These are phyloP conservation scores for Globisporangium solare DNA, from an alignment of 352 stramenopile species.

Conservation along the genomic window DNA sequence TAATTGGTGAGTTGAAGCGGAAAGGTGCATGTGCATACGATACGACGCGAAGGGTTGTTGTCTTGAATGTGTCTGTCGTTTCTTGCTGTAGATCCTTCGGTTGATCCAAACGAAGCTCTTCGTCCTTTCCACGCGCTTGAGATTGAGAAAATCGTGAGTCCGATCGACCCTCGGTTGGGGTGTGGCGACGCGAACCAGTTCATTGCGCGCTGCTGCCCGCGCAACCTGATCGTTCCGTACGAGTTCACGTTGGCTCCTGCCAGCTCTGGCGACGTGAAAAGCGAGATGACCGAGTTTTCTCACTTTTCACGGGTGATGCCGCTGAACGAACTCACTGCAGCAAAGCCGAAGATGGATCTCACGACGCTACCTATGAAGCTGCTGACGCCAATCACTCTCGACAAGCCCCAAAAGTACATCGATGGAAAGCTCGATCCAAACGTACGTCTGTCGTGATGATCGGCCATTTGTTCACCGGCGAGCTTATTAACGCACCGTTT, in stretches of 20 bases:
- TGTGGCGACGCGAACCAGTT: slow-evolving; percentile 86
- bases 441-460: slow-evolving; percentile 19
- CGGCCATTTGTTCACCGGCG: neutral
- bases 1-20: slow-evolving; percentile 38
- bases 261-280: slow-evolving; percentile 6
- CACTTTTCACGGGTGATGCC: slow-evolving; percentile 72
- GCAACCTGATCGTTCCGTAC: slow-evolving; percentile 59
- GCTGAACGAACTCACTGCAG: slow-evolving; percentile 61
- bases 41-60: too few relatives aligned
- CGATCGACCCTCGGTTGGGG: slow-evolving; percentile 73
- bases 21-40: neutral
- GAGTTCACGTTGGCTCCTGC: slow-evolving; percentile 43
- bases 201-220: slow-evolving; percentile 69
- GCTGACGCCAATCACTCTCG: slow-evolving; percentile 68
- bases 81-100: slow-evolving; percentile 38
- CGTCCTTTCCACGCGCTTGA: slow-evolving; percentile 46
- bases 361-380: slow-evolving; percentile 62
- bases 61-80: neutral
- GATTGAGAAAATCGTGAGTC: slow-evolving; percentile 75
- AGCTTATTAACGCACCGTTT: neutral
- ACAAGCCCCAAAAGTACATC: slow-evolving; percentile 81
- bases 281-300: slow-evolving; percentile 25
- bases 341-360: slow-evolving; percentile 68
- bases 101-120: slow-evolving; percentile 50
- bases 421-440: slow-evolving; percentile 70